These are phyloP conservation scores for Rhodotorula sp. DNA, from an alignment of 1,284 basidiomycete species.

Conservation along the genomic window DNA sequence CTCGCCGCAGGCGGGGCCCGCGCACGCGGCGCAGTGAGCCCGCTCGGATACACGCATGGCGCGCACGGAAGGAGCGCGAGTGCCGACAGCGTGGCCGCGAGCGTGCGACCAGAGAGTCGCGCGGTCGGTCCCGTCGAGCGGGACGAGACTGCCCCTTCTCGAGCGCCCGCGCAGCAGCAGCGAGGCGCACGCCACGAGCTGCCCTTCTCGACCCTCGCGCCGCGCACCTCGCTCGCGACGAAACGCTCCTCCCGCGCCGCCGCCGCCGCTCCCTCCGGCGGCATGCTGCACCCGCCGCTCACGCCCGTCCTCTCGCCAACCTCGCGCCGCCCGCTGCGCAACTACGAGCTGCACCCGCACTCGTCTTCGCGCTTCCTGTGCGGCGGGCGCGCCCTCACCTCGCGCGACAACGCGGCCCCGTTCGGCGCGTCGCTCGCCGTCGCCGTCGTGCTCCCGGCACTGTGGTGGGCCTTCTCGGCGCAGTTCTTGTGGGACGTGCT, in stretches of 20 bases:
- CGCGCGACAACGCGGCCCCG: slow-evolving; percentile 79
- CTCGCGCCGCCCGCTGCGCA: not conserved
- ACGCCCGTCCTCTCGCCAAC: slow-evolving; percentile 2
- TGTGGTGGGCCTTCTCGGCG: slow-evolving; percentile 65
- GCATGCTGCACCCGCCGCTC: not conserved
- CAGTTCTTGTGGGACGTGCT: slow-evolving; percentile 76
- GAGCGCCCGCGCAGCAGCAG: not conserved
- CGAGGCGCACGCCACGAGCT: not conserved
- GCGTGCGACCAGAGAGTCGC: not conserved
- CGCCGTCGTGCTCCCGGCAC: slow-evolving; percentile 40
- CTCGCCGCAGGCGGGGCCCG: not conserved
- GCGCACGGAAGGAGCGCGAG: not conserved
- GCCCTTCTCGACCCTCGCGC: not conserved
- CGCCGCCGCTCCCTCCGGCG: not conserved
- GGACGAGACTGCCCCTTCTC: not conserved
- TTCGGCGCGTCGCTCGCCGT: slow-evolving; percentile 67
- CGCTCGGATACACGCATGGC: not conserved
- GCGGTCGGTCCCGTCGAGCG: too few species aligned
- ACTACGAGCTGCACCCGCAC: slow-evolving; percentile 27
- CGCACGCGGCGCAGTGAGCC: not conserved
- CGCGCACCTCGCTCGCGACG: not conserved
- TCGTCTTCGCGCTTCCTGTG: slow-evolving; percentile 54
- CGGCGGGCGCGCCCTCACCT: slow-evolving; percentile 69
- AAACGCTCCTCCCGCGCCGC: not conserved
- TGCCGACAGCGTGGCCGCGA: not conserved